Evolutionary conservation across 306 rosid genomes (phyloP).

Genomic region (Inga laurina): DNA sequence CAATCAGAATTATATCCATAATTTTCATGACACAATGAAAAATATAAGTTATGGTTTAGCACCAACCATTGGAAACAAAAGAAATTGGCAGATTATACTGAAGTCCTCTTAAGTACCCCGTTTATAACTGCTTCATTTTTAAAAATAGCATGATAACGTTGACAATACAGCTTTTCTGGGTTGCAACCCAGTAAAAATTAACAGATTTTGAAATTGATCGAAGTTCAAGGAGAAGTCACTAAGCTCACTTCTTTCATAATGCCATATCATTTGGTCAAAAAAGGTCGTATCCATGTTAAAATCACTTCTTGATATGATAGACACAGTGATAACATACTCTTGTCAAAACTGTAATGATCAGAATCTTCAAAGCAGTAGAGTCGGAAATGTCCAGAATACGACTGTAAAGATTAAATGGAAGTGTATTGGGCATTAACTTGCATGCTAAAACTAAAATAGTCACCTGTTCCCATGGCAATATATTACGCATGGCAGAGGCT

Average conservation of each 20-base stretch:
- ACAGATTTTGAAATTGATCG: neutral
- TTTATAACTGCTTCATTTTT: constrained; percentile 3
- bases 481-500: constrained; percentile 94
- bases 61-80: constrained; percentile 5
- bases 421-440: constrained; percentile 10
- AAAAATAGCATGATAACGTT: neutral
- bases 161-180: neutral
- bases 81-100: constrained; percentile 5
- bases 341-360: neutral
- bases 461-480: constrained; percentile 99
- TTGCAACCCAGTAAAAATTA: neutral
- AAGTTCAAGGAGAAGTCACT: neutral
- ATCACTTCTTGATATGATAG: constrained; percentile 8
- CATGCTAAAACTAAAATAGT: constrained; percentile 8
- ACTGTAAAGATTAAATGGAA: constrained; percentile 2
- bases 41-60: neutral
- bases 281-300: neutral
- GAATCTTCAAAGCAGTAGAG: neutral
- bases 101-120: neutral
- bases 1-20: neutral
- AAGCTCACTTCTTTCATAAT: neutral
- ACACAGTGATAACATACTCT: neutral
- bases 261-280: too few relatives aligned
- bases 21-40: constrained; percentile 1
- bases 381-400: neutral